These are phyloP conservation scores for Penicillium parvum DNA, from an alignment of 495 filamentous ascomycete species.

Conservation along the genomic window DNA sequence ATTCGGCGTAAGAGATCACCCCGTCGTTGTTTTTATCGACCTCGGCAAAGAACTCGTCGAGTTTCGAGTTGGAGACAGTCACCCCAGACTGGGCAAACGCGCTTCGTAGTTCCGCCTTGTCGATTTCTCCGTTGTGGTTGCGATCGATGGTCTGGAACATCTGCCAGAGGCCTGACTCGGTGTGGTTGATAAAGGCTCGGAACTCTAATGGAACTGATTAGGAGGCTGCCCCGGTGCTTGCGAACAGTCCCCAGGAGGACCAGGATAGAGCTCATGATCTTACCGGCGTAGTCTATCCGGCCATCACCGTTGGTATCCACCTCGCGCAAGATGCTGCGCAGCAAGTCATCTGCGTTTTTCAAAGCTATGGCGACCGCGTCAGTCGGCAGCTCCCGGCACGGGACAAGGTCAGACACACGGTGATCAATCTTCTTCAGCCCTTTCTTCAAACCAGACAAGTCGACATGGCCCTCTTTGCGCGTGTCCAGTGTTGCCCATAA, in stretches of 20 bases:
- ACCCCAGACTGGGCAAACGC: conserved; percentile 79
- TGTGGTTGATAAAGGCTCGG: conserved; percentile 75
- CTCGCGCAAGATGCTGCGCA: conserved; percentile 68
- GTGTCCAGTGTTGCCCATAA: conserved; percentile 81
- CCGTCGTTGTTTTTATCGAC: conserved; percentile 89
- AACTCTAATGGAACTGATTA: conserved; percentile 61
- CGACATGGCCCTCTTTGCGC: conserved; percentile 68
- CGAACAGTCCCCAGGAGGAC: conserved; percentile 1
- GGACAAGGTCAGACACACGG: conserved; percentile 56
- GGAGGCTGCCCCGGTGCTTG: conserved; percentile 12
- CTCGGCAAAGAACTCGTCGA: conserved; percentile 82
- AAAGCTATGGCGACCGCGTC: conserved; percentile 56
- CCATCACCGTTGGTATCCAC: conserved; percentile 88
- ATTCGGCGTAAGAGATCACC: conserved; percentile 86
- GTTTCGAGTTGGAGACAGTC: conserved; percentile 66
- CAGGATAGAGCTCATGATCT: conserved; percentile 25
- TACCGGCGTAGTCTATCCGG: conserved; percentile 84
- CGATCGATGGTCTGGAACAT: conserved; percentile 87
- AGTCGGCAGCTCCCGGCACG: conserved; percentile 27
- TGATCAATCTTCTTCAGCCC: conserved; percentile 88
- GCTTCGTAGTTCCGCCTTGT: conserved; percentile 72
- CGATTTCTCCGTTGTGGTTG: conserved; percentile 81
- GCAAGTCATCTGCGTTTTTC: conserved; percentile 87
- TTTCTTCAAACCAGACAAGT: conserved; percentile 75
- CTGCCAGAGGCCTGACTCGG: conserved; percentile 72